These are phyloP conservation scores for Knufia petricola DNA, from an alignment of 2,329 filamentous ascomycete species.

Conservation along the genomic window DNA sequence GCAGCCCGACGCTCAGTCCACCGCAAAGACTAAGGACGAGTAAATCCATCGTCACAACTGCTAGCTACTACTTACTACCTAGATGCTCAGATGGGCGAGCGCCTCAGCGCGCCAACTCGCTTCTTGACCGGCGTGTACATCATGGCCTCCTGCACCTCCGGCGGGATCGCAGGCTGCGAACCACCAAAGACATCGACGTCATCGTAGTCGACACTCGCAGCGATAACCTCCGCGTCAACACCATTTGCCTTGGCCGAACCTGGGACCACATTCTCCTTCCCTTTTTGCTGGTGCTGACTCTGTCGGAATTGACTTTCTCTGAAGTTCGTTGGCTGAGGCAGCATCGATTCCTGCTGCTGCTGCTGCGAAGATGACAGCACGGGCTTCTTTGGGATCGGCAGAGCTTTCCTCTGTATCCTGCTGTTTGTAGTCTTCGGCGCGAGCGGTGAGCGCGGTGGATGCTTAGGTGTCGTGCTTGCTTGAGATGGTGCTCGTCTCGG, in stretches of 20 bases:
- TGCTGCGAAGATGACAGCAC: slow-evolving; percentile 11
- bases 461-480: slow-evolving; percentile 2
- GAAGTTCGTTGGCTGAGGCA: neutral
- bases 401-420: slow-evolving; percentile 17
- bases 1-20: too few relatives aligned
- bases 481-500: neutral
- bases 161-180: slow-evolving; percentile 17
- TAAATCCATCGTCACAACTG: too few relatives aligned
- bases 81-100: slow-evolving; percentile 22
- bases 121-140: slow-evolving; percentile 22
- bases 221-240: neutral
- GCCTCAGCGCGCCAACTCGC: slow-evolving; percentile 20
- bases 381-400: slow-evolving; percentile 20
- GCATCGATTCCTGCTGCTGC: neutral
- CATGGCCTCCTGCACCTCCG: slow-evolving; percentile 22
- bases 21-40: too few relatives aligned
- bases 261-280: slow-evolving; percentile 5
- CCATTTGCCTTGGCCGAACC: neutral
- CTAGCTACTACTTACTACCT: too few relatives aligned
- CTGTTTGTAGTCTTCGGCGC: slow-evolving; percentile 18
- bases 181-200: slow-evolving; percentile 5
- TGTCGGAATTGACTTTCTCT: neutral
- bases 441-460: slow-evolving; percentile 16
- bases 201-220: neutral
- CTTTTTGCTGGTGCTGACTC: too few relatives aligned